Evolutionary conservation across 345 rosid genomes (phyloP), one percentile per base, ranked within the genome.

Genomic region (Hevea brasiliensis): DNA sequence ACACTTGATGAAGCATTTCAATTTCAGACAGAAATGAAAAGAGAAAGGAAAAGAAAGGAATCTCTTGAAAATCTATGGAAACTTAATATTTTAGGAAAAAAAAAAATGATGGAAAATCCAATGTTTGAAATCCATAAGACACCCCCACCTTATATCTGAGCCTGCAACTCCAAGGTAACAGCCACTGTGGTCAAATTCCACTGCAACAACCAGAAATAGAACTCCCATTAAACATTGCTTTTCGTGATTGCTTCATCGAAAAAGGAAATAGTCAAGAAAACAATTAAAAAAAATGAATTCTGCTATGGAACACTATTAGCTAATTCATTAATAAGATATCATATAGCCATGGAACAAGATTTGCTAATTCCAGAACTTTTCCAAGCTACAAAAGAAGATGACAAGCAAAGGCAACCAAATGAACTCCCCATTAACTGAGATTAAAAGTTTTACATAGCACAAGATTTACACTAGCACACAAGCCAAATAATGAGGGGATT

Each of bases 171-270:
- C 96, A 14, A 95, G 92, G 85, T 91, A 95, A 69, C 76, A 81
- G 78, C 99, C 99, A 73, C 96, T 95, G 53, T 87, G 90, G 73
- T 92, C 99, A 44, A 95, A 92, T 79, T 88, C 99, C 83, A 92
- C 98, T 94, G 92, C 86, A 85, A 83, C 51, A 68, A 64, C 23
- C 13, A 14, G 41, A 72, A 66, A 32, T 32, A 72, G 42, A 53
- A 48, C 18, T 55, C 26, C 11, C 11, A 23, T 58, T 41, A 72
- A n/a, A 23, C n/a, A 56, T 42, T 61, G 74, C 66, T 41, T 24
- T 21, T 70, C 47, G 45, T n/a, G 14, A 65, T 61, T 47, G 11
- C 21, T 41, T 44, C 6, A 65, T 44, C 11, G 23, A 2, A 6
- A 14, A 65, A 29, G 54, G 24, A 45, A 23, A 65, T 23, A 65